These are phyloP conservation scores for Geoglossum glabrum DNA, from an alignment of 495 filamentous ascomycete species.

Conservation along the genomic window DNA sequence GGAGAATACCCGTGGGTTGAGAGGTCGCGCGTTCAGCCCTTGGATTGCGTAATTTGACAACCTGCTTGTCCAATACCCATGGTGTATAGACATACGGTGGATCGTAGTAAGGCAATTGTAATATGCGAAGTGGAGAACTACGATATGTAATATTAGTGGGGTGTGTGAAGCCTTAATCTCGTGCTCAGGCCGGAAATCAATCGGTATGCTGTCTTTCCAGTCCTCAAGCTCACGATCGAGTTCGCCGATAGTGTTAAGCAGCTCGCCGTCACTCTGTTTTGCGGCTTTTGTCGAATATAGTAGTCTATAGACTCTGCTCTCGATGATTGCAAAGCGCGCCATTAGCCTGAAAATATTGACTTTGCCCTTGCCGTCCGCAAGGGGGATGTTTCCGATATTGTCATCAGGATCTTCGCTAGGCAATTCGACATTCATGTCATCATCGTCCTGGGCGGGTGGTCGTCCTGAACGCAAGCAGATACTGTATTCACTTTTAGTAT, in stretches of 20 bases:
- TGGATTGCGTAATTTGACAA: slow-evolving; percentile 90
- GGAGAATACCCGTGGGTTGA: slow-evolving; percentile 90
- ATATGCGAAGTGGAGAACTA: slow-evolving; percentile 86
- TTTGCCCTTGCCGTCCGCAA: slow-evolving; percentile 78
- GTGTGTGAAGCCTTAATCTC: slow-evolving; percentile 83
- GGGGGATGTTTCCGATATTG: slow-evolving; percentile 79
- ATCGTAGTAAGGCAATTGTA: slow-evolving; percentile 97
- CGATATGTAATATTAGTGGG: slow-evolving; percentile 76
- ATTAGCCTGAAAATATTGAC: slow-evolving; percentile 84
- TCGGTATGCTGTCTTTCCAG: slow-evolving; percentile 88
- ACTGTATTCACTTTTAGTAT: slow-evolving; percentile 14
- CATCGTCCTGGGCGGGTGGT: slow-evolving; percentile 87
- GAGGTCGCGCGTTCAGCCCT: slow-evolving; percentile 68
- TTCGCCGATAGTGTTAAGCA: slow-evolving; percentile 90
- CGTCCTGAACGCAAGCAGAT: slow-evolving; percentile 82
- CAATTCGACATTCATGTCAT: slow-evolving; percentile 95
- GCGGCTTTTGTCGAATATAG: slow-evolving; percentile 85
- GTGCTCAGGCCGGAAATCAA: slow-evolving; percentile 86
- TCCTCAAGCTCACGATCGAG: slow-evolving; percentile 82
- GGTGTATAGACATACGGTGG: slow-evolving; percentile 94
- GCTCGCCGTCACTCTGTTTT: slow-evolving; percentile 79
- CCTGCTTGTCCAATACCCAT: slow-evolving; percentile 93
- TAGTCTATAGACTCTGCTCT: slow-evolving; percentile 83
- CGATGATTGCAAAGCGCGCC: slow-evolving; percentile 77
- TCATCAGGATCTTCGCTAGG: slow-evolving; percentile 81